phyloP scores from a whole-genome alignment of 192 early-diverging fungal species.

The Umbelopsis sp. region DNA sequence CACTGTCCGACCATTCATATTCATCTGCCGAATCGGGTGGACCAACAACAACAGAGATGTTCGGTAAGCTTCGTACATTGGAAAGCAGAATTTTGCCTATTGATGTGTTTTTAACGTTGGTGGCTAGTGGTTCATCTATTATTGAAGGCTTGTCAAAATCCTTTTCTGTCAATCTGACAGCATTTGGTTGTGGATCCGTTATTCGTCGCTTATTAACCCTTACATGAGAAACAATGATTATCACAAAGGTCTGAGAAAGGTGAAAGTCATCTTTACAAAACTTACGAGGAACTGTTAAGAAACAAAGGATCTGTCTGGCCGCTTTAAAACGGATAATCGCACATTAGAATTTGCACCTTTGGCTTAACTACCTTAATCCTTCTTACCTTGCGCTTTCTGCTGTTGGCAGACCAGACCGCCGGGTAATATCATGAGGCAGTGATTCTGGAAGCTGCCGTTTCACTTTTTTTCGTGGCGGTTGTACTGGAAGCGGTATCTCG shows the following conservation, averaged over 20 bases:
- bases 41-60: background rate
- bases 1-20: constrained; percentile 11
- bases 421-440: no score
- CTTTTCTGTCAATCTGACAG: background rate
- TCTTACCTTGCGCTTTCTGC: no score
- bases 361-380: no score
- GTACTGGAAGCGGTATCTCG: background rate
- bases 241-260: no score
- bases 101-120: background rate
- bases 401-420: no score
- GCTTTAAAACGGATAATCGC: no score
- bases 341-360: no score
- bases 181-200: background rate
- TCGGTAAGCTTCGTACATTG: background rate
- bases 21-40: constrained; percentile 1
- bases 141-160: background rate
- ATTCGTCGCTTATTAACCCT: background rate
- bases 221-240: no score
- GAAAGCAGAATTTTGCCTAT: background rate
- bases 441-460: background rate
- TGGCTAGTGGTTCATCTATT: background rate
- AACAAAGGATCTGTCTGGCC: no score
- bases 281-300: no score
- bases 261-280: no score
- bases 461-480: background rate